A percentile compares a stretch with the other conserved stretches of the same genome.
Evolutionary conservation across 371 early-diverging fungal genomes (phyloP).

Genomic region (Lichtheimia ornata): DNA sequence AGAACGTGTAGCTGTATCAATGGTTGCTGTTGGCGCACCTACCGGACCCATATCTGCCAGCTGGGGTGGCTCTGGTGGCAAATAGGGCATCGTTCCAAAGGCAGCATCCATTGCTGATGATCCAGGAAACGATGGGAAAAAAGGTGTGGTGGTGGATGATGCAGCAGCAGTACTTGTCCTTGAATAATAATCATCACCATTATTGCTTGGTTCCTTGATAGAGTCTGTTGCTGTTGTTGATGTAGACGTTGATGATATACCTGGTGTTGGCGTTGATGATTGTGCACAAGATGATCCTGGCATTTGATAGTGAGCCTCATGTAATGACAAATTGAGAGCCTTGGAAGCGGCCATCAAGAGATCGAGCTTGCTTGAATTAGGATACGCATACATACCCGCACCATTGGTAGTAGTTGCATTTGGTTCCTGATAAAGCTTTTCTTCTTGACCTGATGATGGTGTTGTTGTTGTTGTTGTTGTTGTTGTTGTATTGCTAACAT

Average conservation of each 20-base stretch:
- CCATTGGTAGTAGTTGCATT: not conserved
- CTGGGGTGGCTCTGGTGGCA: not conserved
- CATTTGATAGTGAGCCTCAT: not conserved
- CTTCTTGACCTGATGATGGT: not conserved
- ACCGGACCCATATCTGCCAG: slow-evolving; percentile 4
- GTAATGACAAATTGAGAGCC: no score
- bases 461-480: not conserved
- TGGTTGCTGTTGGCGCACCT: not conserved
- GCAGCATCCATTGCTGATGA: no score
- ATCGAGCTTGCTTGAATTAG: not conserved
- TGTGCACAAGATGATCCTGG: not conserved
- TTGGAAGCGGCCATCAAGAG: not conserved
- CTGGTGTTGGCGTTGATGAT: not conserved
- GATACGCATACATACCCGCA: slow-evolving; percentile 2
- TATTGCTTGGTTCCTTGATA: no score
- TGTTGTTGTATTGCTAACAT: not conserved
- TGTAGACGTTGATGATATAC: not conserved
- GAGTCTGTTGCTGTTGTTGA: not conserved
- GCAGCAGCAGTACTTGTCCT: no score
- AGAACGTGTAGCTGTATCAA: slow-evolving; percentile 25
- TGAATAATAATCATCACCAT: no score
- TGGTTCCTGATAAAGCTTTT: not conserved
- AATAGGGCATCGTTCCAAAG: not conserved
- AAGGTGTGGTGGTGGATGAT: not conserved
- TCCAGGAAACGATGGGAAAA: not conserved